Percentiles rank a stretch among this genome's conserved stretches.
These are phyloP conservation scores for Periconia sp. DNA, from an alignment of 2,329 filamentous ascomycete genomes.

Conservation along the genomic window DNA sequence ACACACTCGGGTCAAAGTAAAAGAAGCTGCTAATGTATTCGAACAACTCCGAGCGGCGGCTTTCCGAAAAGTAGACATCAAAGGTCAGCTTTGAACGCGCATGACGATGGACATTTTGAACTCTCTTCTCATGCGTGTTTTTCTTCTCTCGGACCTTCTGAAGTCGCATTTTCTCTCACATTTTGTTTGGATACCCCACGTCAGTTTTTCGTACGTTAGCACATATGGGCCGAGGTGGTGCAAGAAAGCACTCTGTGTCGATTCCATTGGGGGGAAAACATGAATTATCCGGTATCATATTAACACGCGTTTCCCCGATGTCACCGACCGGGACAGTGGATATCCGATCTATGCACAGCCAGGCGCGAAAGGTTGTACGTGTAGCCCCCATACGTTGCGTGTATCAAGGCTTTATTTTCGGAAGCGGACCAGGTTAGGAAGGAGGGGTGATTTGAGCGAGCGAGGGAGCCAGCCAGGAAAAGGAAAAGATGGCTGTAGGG, in stretches of 20 bases:
- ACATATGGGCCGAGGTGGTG: constrained; percentile 8
- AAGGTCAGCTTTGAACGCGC: constrained; percentile 79
- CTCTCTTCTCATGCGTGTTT: constrained; percentile 4
- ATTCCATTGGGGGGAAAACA: constrained; percentile 18
- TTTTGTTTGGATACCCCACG: constrained; percentile 24
- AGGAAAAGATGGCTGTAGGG: constrained; percentile 6
- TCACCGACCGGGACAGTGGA: constrained; percentile 32
- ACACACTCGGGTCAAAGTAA: constrained; percentile 55
- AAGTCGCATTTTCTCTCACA: neutral
- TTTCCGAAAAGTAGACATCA: constrained; percentile 90
- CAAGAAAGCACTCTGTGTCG: neutral
- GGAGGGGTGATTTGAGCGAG: constrained; percentile 7
- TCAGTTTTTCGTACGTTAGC: constrained; percentile 24
- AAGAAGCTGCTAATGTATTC: constrained; percentile 65
- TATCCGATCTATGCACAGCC: constrained; percentile 32
- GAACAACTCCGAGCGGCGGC: constrained; percentile 72
- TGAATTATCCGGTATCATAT: constrained; percentile 23
- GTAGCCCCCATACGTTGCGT: constrained; percentile 24
- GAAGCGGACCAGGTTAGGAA: constrained; percentile 8
- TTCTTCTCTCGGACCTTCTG: neutral
- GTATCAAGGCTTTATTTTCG: constrained; percentile 26
- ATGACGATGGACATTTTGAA: constrained; percentile 3
- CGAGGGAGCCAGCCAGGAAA: neutral
- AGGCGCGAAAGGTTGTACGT: constrained; percentile 28
- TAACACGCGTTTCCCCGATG: constrained; percentile 22